Base-by-base conservation (phyloP, 2,329 filamentous ascomycete species). In the Ceratocystis cubensis region DNA sequence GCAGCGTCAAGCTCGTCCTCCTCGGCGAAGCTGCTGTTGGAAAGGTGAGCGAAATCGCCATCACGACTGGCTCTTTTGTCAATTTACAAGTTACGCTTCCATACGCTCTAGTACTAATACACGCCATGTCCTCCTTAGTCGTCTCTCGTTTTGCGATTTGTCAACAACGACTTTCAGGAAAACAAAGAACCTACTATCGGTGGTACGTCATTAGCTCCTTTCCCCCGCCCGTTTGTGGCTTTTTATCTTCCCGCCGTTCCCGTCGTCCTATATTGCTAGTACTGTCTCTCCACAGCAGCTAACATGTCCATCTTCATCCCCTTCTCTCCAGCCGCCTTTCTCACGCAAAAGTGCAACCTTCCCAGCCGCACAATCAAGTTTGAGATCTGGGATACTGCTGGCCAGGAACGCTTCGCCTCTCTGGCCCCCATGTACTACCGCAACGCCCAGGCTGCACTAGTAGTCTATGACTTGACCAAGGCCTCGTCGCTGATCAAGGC, bases 111-210 rank as follows among this genome's bases (percentile, higher is more conserved):
- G 94, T 41, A 41, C 37, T 41, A 15, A 41, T 15, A 41, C 13
- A 15, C 13, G 10, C 37, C 37, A 41, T 41, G 37, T 41, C 10
- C 37, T 41, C 10, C 37, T 41, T 41, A 41, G 37, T 97, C 94
- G 63, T 99, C 94, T 59, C 86, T 99, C 68, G 94, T 99, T 70
- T 84, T 99, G 75, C 91, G 94, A 74, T 99, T 99, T 78, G 94
- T 99, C 75, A 97, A 97, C 83, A 94, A 99, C 79, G 93, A 97
- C 78, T 99, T 99, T 74, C 94, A 99, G 81, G 94, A 97, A 79
- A 97, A 97, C 79, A 97, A 97, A 82, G 94, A 99, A 77, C 94
- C 94, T 69, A 99, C 94, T 71, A 99, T 99, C 78, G 94, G 94
- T 82, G 91, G 91, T 95, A 83, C 70, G 82, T 77, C 48, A 53